A percentile compares a stretch with the other conserved stretches of the same genome.
These are phyloP conservation scores for Penicillium expansum DNA, from an alignment of 2,329 filamentous ascomycete genomes.

Conservation along the genomic window DNA sequence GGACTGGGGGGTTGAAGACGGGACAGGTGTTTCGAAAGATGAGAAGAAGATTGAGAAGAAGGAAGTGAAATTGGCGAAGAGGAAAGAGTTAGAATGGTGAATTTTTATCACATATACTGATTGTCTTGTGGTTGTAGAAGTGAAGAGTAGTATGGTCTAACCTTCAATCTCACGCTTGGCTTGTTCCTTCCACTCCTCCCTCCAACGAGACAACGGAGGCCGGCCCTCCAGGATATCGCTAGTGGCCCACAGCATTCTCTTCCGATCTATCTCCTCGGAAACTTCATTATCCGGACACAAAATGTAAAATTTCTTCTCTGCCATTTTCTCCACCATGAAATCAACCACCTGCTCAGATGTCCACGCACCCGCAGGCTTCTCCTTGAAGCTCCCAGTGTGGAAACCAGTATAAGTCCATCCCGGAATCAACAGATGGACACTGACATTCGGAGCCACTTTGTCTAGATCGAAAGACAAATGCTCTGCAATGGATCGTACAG, in stretches of 20 bases:
- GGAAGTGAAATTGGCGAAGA: slow-evolving; percentile 1
- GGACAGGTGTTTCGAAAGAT: background rate
- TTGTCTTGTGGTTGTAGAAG: too few species aligned
- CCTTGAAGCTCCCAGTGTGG: background rate
- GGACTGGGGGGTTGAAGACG: slow-evolving; percentile 10
- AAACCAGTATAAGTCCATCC: background rate
- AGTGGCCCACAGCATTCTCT: background rate
- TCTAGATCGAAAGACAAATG: too few species aligned
- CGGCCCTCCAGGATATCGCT: background rate
- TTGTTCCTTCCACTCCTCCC: too few species aligned
- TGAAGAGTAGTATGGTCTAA: too few species aligned
- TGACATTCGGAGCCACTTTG: background rate
- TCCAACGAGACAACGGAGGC: background rate
- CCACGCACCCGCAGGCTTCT: too few species aligned
- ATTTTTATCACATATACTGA: too few species aligned
- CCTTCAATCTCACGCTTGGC: background rate
- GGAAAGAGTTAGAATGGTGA: slow-evolving; percentile 22
- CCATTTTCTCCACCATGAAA: background rate
- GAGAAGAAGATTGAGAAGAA: background rate
- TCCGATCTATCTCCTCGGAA: background rate
- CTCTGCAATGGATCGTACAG: too few species aligned
- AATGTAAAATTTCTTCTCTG: background rate
- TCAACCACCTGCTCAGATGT: background rate
- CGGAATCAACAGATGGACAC: background rate
- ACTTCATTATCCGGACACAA: background rate